phyloP scores from a whole-genome alignment of 306 rosid genomes.

The Gleditsia sinensis region DNA sequence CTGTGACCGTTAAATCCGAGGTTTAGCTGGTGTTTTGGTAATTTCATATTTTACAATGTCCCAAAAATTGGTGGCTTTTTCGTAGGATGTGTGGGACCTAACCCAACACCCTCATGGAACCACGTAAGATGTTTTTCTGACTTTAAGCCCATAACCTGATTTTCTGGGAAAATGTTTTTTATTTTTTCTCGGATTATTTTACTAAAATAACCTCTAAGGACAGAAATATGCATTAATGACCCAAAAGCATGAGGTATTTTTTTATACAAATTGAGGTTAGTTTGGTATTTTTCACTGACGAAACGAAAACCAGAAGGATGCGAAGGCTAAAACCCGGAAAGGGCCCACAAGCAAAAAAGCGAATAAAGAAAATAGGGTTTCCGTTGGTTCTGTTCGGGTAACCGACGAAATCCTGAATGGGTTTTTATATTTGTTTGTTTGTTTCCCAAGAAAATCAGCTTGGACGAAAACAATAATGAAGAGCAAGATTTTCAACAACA shows the following conservation, averaged over 20 bases:
- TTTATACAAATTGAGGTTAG: not conserved
- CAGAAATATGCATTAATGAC: no score
- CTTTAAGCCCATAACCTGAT: not conserved
- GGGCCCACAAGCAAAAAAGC: not conserved
- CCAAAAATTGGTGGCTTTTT: not conserved
- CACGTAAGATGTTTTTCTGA: slow-evolving; percentile 6
- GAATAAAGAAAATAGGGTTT: not conserved
- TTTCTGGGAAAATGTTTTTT: slow-evolving; percentile 23
- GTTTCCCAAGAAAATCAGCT: slow-evolving; percentile 38
- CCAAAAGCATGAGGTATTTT: not conserved
- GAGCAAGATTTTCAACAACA: not conserved
- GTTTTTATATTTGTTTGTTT: slow-evolving; percentile 28
- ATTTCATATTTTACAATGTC: slow-evolving; percentile 9
- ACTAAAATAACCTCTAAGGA: not conserved
- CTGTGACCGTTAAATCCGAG: slow-evolving; percentile 8
- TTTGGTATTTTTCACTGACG: slow-evolving; percentile 4
- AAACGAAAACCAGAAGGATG: no score
- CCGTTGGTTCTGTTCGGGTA: not conserved
- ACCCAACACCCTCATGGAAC: slow-evolving; percentile 19
- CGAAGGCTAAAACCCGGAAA: not conserved
- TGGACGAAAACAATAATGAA: not conserved
- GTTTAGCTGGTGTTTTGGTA: slow-evolving; percentile 7
- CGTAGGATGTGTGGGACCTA: slow-evolving; percentile 14
- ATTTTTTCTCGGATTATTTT: not conserved
- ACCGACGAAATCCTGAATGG: slow-evolving; percentile 1